A percentile compares a stretch with the other conserved stretches of the same genome.
phyloP scores from a whole-genome alignment of 2,329 filamentous ascomycete species.

The Xylariaceae sp. region DNA sequence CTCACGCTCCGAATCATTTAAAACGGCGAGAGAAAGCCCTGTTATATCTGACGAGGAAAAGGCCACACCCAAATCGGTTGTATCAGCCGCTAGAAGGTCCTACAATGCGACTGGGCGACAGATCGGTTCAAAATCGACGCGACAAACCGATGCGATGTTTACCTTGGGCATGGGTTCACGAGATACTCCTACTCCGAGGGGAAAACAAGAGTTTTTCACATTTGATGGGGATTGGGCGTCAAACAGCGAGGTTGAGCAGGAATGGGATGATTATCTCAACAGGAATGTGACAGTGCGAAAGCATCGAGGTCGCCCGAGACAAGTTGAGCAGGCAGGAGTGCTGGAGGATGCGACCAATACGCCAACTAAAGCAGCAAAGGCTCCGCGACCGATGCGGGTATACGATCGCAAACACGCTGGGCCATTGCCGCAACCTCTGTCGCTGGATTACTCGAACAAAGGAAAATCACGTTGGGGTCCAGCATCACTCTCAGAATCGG shows the following conservation, averaged over 20 bases:
- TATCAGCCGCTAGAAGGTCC: slow-evolving; percentile 40
- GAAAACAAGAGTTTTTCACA: slow-evolving; percentile 45
- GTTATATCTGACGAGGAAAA: slow-evolving; percentile 53
- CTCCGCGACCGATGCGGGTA: slow-evolving; percentile 43
- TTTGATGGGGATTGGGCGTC: slow-evolving; percentile 57
- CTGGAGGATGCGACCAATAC: slow-evolving; percentile 44
- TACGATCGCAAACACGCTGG: slow-evolving; percentile 39
- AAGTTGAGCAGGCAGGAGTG: slow-evolving; percentile 35
- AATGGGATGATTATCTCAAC: slow-evolving; percentile 51
- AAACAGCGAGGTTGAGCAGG: slow-evolving; percentile 44
- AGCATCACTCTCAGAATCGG: slow-evolving; percentile 36
- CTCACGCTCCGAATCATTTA: slow-evolving; percentile 65
- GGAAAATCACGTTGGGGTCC: slow-evolving; percentile 27
- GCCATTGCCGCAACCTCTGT: slow-evolving; percentile 32
- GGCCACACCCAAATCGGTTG: slow-evolving; percentile 38
- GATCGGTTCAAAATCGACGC: slow-evolving; percentile 30
- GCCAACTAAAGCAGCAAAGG: slow-evolving; percentile 49
- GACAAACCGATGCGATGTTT: slow-evolving; percentile 37
- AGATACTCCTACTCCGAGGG: slow-evolving; percentile 38
- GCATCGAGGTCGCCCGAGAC: slow-evolving; percentile 32
- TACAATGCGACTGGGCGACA: slow-evolving; percentile 41
- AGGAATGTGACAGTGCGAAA: slow-evolving; percentile 52
- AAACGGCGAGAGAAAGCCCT: slow-evolving; percentile 62
- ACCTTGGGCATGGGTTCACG: slow-evolving; percentile 41
- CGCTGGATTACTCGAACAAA: slow-evolving; percentile 27